phyloP scores from a whole-genome alignment of 2,329 filamentous ascomycete genomes.

The Falciphora oryzae region DNA sequence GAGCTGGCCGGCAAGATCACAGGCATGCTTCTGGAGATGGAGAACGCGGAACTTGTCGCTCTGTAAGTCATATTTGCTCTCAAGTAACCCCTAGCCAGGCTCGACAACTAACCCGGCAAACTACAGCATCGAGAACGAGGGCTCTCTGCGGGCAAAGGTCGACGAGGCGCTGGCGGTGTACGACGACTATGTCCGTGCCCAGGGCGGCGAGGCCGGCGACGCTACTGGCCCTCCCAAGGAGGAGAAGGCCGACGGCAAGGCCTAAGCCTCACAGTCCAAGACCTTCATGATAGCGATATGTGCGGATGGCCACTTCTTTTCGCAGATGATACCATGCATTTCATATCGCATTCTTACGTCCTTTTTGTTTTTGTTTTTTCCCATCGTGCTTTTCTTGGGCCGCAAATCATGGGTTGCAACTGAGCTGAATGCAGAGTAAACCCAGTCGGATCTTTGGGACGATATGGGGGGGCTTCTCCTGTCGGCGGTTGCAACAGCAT shows the following conservation, averaged over 20 bases:
- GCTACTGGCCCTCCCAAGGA: conserved; percentile 44
- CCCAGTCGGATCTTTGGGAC: not conserved
- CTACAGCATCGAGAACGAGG: conserved; percentile 78
- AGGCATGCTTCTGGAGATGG: conserved; percentile 99
- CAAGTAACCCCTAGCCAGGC: conserved; percentile 11
- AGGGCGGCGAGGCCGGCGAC: conserved; percentile 36
- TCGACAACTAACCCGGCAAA: not conserved
- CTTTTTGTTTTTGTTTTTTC: conserved; percentile 11
- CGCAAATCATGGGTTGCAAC: not conserved
- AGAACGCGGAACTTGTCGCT: conserved; percentile 87
- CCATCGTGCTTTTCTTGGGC: conserved; percentile 7
- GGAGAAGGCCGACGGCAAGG: conserved; percentile 47
- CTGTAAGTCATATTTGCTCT: conserved; percentile 63
- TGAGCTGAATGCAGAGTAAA: conserved; percentile 13
- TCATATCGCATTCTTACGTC: conserved; percentile 12
- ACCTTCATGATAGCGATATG: conserved; percentile 13
- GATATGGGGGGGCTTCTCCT: not conserved
- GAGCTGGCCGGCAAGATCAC: conserved; percentile 99
- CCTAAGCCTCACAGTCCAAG: conserved; percentile 29
- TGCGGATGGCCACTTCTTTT: conserved; percentile 11
- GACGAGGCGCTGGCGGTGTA: conserved; percentile 96
- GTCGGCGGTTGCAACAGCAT: conserved; percentile 15
- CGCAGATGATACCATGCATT: conserved; percentile 21
- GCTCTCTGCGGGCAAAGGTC: conserved; percentile 88
- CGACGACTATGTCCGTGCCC: conserved; percentile 96